phyloP scores from a whole-genome alignment of 352 stramenopile species.

The Peronosclerospora sorghi region DNA sequence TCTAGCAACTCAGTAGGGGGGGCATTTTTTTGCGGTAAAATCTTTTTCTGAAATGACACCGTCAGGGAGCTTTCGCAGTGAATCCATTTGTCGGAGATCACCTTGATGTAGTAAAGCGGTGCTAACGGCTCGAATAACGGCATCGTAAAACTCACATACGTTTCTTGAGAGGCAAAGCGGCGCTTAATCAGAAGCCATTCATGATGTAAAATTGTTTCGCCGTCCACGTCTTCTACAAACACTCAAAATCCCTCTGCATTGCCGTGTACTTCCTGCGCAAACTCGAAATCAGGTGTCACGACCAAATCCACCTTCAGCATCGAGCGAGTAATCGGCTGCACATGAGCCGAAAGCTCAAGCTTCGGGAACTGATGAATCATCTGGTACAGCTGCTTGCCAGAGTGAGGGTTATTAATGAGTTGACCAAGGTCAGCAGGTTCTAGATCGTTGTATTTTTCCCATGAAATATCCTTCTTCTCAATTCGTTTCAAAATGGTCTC shows the following conservation, averaged over 20 bases:
- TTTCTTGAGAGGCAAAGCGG: constrained; percentile 69
- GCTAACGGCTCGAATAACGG: constrained; percentile 96
- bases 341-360: constrained; percentile 91
- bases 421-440: constrained; percentile 95
- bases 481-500: constrained; percentile 94
- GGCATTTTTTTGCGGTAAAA: constrained; percentile 97
- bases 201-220: constrained; percentile 97
- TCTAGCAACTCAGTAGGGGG: constrained; percentile 97
- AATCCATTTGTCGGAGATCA: constrained; percentile 97
- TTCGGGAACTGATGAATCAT: constrained; percentile 98
- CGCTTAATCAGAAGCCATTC: constrained; percentile 94
- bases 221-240: constrained; percentile 97
- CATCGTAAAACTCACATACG: constrained; percentile 91
- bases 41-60: constrained; percentile 97
- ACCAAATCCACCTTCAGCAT: constrained; percentile 95
- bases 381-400: constrained; percentile 96
- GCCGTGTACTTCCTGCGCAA: constrained; percentile 93
- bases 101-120: constrained; percentile 96
- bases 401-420: constrained; percentile 95
- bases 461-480: constrained; percentile 98
- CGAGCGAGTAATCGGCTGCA: constrained; percentile 97
- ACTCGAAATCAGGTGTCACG: constrained; percentile 96
- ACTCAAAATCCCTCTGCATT: constrained; percentile 96
- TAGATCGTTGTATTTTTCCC: constrained; percentile 96
- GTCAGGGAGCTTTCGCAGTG: constrained; percentile 93